phyloP scores from a whole-genome alignment of 2,329 filamentous ascomycete species.

The Colletotrichum zoysiae region DNA sequence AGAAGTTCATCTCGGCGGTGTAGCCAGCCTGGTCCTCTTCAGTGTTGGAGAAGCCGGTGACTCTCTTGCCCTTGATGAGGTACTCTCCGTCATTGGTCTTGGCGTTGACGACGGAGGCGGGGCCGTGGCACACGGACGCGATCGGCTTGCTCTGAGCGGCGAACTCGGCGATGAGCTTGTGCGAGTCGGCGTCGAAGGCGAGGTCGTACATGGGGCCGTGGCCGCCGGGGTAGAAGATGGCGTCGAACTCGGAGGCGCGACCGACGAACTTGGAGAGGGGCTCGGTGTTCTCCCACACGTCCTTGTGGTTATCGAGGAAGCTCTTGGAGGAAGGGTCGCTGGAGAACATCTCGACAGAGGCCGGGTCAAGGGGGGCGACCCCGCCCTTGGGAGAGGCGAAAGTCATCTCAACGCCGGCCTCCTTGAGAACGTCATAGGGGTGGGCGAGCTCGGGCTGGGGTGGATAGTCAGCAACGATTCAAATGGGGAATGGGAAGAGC shows the following conservation, averaged over 20 bases:
- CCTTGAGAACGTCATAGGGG: conserved; percentile 68
- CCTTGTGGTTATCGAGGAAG: conserved; percentile 68
- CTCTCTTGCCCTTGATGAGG: conserved; percentile 67
- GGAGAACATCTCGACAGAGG: conserved; percentile 67
- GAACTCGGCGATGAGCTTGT: conserved; percentile 73
- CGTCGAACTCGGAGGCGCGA: conserved; percentile 72
- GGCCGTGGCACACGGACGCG: conserved; percentile 77
- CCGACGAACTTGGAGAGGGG: conserved; percentile 69
- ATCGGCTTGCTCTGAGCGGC: conserved; percentile 71
- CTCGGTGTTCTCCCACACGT: conserved; percentile 73
- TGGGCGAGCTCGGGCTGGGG: conserved; percentile 72
- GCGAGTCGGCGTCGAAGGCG: conserved; percentile 66
- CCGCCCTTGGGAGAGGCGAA: conserved; percentile 74
- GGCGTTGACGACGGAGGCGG: conserved; percentile 71
- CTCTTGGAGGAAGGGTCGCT: conserved; percentile 63
- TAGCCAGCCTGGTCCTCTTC: conserved; percentile 62
- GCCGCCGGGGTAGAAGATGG: conserved; percentile 69
- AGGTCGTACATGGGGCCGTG: conserved; percentile 78
- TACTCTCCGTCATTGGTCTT: conserved; percentile 63
- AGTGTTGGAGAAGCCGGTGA: conserved; percentile 74
- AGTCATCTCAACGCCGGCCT: conserved; percentile 65
- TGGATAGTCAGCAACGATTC: conserved; percentile 10
- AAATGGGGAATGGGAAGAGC: background rate
- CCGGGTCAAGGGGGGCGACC: conserved; percentile 70
- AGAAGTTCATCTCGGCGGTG: conserved; percentile 68